Base-by-base conservation (phyloP, 1,139 yeast species). In the Saccharomyces hybrid region DNA sequence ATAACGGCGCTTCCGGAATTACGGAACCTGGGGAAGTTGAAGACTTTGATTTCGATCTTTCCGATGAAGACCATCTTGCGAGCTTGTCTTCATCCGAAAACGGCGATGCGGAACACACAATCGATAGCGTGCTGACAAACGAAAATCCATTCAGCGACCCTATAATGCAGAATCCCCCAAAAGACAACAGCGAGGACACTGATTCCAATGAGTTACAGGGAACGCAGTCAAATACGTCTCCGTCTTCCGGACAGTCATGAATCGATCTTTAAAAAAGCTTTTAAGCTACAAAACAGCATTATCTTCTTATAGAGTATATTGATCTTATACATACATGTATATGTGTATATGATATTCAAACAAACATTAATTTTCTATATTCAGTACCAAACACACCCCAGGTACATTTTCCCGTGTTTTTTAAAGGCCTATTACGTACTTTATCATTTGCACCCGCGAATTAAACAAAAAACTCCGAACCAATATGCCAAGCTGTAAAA, bases 1-100 rank as follows among this genome's bases (percentile, higher is more conserved):
- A 64, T 46, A 58, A 58, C 46, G 56, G 57, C 13, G 9, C 56
- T 4, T 57, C 54, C 25, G 56, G 59, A 13, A 53, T 53, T 14
- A 53, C 55, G 11, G 55, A 50, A 16, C 31, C 55, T 1, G 47
- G 51, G 8, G 64, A 64, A 29, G 52, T 60, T 2, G 69, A 64
- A 26, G 69, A 67, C 54, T 64, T 64, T 53, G 68, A 67, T 48
- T 67, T 67, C 50, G 71, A 66, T 55, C 50, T 68, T 11, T 65
- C 70, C 1, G 71, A 67, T 46, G 70, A 65, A 47, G 71, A 67
- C 31, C 44, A 51, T 2, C 16, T 27, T 23, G 31, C 44, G 49
- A 41, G 50, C 28, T 26, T 51, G n/a, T 16, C 46, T 20, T n/a
- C 29, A 7, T 48, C 52, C 1, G 38, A 53, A 23, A 47, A 38